Evolutionary conservation across 805 yeast species (phyloP), one percentile per base, ranked within the genome.

Genomic region (Candida fluviatilis): DNA sequence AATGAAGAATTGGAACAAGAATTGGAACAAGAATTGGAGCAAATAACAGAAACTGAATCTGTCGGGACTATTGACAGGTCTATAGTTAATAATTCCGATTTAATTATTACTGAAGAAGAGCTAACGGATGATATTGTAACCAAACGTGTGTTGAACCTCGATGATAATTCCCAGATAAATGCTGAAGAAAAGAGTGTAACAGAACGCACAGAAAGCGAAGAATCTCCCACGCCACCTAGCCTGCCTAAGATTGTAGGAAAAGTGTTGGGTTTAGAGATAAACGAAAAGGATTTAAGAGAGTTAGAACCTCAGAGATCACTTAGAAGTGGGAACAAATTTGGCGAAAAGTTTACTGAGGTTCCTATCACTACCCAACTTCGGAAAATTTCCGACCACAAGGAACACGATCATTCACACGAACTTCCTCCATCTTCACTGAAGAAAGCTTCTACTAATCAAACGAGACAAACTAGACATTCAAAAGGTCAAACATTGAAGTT

Each of bases 261-360:
- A 40, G 35, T 50, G 7, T 42, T 51, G 40, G 64, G 63, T 2
- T 47, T 59, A 32, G 63, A 58, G 15, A 37, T 57, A 5, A 38
- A 44, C 1, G 51, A 45, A 12, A 46, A 41, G 8, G 41, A 41
- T 10, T 16, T 37, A n/a, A 16, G 32, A 31, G 47, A 43, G 3
- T 34, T 58, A 15, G 57, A 52, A 35, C 57, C 60, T 1, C 36
- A 39, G 13, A 50, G 54, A 33, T 49, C 58, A 4, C 43, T 57
- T 19, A 48, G 62, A 39, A 57, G 54, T 38, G 61, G 63, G 2
- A 54, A 49, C 24, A 38, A 28, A 2, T 57, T 48, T 49, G 49
- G 54, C 7, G 29, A 33, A 18, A 14, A 33, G 16, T 33, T 23
- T 16, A 33, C 35, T 14, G 35, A 33, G 12, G 35, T 19, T 6